Evolutionary conservation across 371 early-diverging fungal genomes (phyloP).

Genomic region (Aphelidium insulamus): DNA sequence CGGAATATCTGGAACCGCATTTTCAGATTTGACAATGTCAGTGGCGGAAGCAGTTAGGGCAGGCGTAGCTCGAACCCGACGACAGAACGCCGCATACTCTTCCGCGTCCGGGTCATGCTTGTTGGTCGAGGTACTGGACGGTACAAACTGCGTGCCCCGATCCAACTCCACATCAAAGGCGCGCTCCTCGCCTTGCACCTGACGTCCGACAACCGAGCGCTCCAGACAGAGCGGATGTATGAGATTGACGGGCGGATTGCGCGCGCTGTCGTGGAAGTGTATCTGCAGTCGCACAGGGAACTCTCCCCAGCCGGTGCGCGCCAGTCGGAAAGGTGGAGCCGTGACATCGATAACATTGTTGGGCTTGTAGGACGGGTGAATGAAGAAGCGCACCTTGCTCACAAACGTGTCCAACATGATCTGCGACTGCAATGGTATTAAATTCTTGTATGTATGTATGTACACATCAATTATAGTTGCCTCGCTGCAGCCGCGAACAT

Average conservation of each 20-base stretch:
- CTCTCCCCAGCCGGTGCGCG: conserved; percentile 82
- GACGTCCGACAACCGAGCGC: conserved; percentile 34
- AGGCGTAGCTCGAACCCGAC: too few species aligned
- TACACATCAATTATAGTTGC: neutral
- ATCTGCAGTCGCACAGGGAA: conserved; percentile 65
- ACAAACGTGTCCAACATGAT: conserved; percentile 31
- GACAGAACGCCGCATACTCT: too few species aligned
- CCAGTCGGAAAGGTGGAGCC: conserved; percentile 55
- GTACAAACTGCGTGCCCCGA: conserved; percentile 42
- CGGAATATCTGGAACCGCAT: too few species aligned
- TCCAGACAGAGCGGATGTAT: conserved; percentile 49
- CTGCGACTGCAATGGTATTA: neutral
- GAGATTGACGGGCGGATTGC: conserved; percentile 64
- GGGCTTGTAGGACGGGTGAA: conserved; percentile 76
- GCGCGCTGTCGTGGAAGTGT: conserved; percentile 41
- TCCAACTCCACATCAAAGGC: conserved; percentile 62
- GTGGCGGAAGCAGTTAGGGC: too few species aligned
- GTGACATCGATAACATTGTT: conserved; percentile 58
- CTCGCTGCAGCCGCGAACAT: conserved; percentile 30
- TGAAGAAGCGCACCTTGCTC: conserved; percentile 50
- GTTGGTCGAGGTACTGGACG: too few species aligned
- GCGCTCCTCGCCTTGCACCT: conserved; percentile 44
- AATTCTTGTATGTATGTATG: neutral
- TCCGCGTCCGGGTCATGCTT: too few species aligned
- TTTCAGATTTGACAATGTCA: too few species aligned